Base-by-base conservation (phyloP, 192 early-diverging fungal genomes). In the Pilobolus umbonatus region DNA sequence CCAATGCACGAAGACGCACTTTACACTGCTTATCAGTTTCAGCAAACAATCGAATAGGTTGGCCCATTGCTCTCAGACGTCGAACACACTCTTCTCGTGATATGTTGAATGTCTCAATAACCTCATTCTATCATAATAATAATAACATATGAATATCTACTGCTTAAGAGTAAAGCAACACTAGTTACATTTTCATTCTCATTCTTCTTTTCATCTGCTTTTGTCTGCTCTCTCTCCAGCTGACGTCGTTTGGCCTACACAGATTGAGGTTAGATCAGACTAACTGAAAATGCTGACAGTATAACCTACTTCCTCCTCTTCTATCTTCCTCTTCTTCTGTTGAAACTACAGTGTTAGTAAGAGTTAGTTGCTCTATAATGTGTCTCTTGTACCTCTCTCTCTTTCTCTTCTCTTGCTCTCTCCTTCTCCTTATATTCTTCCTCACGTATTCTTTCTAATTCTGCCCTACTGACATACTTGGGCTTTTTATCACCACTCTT, bases 31-130 rank as follows among this genome's bases (percentile, higher is more conserved):
- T 65, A 66, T 93, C 84, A 9, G 87, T 84, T 66, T 99, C 96
- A 39, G 87, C 96, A 69, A 99, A 99, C 35, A 97, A 69, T 9
- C 88, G 79, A 61, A 95, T 94, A 31, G 96, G 96, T 60, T 96
- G 83, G 44, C 87, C 88, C 45, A 85, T 84, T 8, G 90, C 85
- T 8, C 96, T 78, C 35, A 99, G 74, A 32, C 95, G 87, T 32
- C 85, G 80, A 28, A 90, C 61, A 0, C 93, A 80, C 48, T 97
- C 94, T 26, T 87, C 85, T 21, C 81, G 66, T 21, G 84, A 67
- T 44, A 95, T 85, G 40, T 82, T 76, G 44, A 75, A 79, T 2
- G 77, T 66, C 29, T 76, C 75, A 11, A 29, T 51, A 22, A 54
- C 52, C 4, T 53, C 61, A 12, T 61, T 55, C 60, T 68, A 51